These are phyloP conservation scores for Nepenthes gracilis DNA, from an alignment of 148 eudicot species.

Conservation along the genomic window DNA sequence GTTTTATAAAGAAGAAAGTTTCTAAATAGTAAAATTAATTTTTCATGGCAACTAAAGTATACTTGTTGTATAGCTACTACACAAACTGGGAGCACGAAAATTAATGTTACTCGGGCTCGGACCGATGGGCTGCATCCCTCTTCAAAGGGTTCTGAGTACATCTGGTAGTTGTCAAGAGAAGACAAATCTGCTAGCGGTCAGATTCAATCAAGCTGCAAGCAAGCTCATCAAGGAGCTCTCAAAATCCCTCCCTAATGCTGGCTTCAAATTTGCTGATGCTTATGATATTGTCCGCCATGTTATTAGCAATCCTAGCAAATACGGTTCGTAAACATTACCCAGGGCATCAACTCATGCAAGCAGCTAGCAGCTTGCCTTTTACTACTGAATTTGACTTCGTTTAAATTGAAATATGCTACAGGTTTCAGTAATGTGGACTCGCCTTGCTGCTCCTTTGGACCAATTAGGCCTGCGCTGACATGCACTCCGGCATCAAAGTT, in stretches of 20 bases:
- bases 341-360: no score
- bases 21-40: no score
- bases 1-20: no score
- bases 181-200: slow-evolving; percentile 52
- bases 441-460: slow-evolving; percentile 54
- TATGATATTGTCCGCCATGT: slow-evolving; percentile 77
- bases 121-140: slow-evolving; percentile 92
- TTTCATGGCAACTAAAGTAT: no score
- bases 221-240: slow-evolving; percentile 38
- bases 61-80: slow-evolving; percentile 33
- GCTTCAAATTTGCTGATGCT: slow-evolving; percentile 61
- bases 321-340: slow-evolving; percentile 30
- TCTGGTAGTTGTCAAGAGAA: slow-evolving; percentile 63
- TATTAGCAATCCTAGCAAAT: slow-evolving; percentile 50
- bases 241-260: slow-evolving; percentile 44
- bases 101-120: slow-evolving; percentile 80
- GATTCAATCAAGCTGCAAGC: slow-evolving; percentile 43
- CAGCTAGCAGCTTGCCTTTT: no score
- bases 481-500: slow-evolving; percentile 40
- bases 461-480: slow-evolving; percentile 47
- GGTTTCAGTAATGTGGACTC: slow-evolving; percentile 46
- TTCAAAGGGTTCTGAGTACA: slow-evolving; percentile 63
- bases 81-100: slow-evolving; percentile 62
- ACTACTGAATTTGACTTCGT: no score
- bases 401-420: slow-evolving; percentile 1